These are phyloP conservation scores for Austroboletus festivus DNA, from an alignment of 768 basidiomycete species.

Conservation along the genomic window DNA sequence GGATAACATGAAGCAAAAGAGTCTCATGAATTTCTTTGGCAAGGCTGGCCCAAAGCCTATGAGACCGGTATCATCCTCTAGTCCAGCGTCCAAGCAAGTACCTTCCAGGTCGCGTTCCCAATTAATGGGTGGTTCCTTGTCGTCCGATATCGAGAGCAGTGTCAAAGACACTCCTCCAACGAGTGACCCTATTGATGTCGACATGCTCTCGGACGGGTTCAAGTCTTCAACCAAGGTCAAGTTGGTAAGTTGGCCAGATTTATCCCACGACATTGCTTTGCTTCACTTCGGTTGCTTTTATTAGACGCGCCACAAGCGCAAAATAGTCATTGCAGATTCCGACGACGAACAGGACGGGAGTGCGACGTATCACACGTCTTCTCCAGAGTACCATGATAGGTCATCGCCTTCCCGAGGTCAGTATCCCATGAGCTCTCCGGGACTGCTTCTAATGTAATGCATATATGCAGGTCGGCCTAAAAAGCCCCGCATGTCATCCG, in stretches of 20 bases:
- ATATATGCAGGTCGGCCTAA: slow-evolving; percentile 45
- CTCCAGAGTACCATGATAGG: slow-evolving; percentile 25
- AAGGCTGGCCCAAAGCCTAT: slow-evolving; percentile 20
- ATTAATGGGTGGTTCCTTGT: slow-evolving; percentile 36
- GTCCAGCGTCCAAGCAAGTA: slow-evolving; percentile 37
- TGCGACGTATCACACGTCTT: slow-evolving; percentile 21
- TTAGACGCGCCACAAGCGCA: slow-evolving; percentile 57
- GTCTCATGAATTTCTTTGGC: slow-evolving; percentile 66
- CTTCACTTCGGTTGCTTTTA: background rate
- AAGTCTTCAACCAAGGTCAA: slow-evolving; percentile 34
- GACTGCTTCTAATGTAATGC: slow-evolving; percentile 1
- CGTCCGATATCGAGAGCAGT: slow-evolving; percentile 50
- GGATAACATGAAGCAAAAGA: slow-evolving; percentile 66
- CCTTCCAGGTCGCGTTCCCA: slow-evolving; percentile 38
- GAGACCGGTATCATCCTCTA: background rate
- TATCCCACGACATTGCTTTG: background rate
- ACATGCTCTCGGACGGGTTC: slow-evolving; percentile 56
- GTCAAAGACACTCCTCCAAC: slow-evolving; percentile 65
- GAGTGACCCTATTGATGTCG: slow-evolving; percentile 74
- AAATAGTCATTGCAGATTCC: slow-evolving; percentile 65
- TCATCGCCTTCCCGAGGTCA: slow-evolving; percentile 30
- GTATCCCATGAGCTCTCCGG: background rate
- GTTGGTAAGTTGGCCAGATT: slow-evolving; percentile 30
- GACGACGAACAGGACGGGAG: slow-evolving; percentile 52
- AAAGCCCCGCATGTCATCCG: slow-evolving; percentile 58